Base-by-base conservation (phyloP, 768 basidiomycete genomes). In the Albatrellus ellisii region DNA sequence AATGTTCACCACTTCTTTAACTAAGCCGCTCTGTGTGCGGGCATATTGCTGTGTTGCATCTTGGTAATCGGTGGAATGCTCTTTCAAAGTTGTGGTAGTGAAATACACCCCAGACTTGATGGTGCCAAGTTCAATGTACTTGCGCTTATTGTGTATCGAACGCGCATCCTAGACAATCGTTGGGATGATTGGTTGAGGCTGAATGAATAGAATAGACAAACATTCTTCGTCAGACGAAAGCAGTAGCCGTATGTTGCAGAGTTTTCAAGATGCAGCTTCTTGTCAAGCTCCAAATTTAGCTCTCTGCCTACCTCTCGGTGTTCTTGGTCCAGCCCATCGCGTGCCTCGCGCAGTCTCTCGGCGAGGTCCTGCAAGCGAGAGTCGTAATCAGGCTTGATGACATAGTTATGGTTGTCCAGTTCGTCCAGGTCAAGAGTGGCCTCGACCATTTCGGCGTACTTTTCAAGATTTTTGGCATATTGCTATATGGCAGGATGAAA, bases 181-280 rank as follows among this genome's bases (percentile, higher is more conserved):
- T 24, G n/a, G n/a, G n/a, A n/a, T n/a, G n/a, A n/a, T n/a, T n/a
- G n/a, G n/a, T n/a, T n/a, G n/a, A n/a, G n/a, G n/a, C n/a, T n/a
- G n/a, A n/a, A n/a, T n/a, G 2, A 25, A 21, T 6, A 25, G 27
- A 6, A 17, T 17, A 10, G 5, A 63, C 77, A 41, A 49, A 91
- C 94, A 48, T 79, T 85, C 56, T 95, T 92, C 1, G 92, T 92
- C 33, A 98, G 57, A 21, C 95, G 66, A 62, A 98, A 87, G 52
- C 86, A 91, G 57, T 98, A 94, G 2, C 91, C 90, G 54, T 94
- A 88, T 1, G 77, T 73, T 43, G 73, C 70, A 41, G 82, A 86
- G 52, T 92, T 91, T 63, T 99, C 95, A 22, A 99, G 65, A 59
- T 98, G 95, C 9, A 98, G 61, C 62, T 97, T 98, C 65, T 94